Conservation (phyloP, 257 asterid genomes). For the Jacaranda copaia region DNA sequence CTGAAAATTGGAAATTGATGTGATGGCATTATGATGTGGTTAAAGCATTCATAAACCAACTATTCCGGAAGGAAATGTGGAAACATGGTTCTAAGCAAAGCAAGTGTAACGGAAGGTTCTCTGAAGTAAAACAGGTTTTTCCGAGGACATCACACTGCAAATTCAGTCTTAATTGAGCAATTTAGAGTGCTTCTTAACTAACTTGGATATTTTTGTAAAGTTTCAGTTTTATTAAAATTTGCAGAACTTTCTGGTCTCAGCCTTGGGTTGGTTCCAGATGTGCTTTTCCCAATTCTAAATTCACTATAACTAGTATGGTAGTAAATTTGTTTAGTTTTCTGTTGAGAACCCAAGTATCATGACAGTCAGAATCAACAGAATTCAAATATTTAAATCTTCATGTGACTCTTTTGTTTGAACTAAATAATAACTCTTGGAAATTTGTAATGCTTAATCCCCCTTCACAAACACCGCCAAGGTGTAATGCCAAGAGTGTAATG, state of each 20-base stretch:
- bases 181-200: neutral
- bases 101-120: slow-evolving; percentile 8
- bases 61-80: slow-evolving; percentile 25
- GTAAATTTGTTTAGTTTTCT: neutral
- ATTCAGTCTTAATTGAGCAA: slow-evolving; percentile 7
- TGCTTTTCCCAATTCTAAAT: neutral
- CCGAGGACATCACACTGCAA: slow-evolving; percentile 15
- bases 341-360: neutral
- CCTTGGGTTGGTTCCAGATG: neutral
- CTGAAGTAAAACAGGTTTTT: slow-evolving; percentile 27
- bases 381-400: slow-evolving; percentile 19
- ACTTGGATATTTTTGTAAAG: neutral
- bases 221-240: neutral
- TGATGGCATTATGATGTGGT: slow-evolving; percentile 18
- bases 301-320: neutral
- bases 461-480: neutral
- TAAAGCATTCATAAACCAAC: slow-evolving; percentile 23
- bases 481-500: neutral
- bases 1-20: slow-evolving; percentile 48
- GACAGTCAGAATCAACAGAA: neutral
- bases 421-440: neutral
- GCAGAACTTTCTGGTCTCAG: slow-evolving; percentile 10
- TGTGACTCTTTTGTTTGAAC: slow-evolving; percentile 21
- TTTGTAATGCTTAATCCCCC: neutral
- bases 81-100: slow-evolving; percentile 5